Percentiles rank a stretch among this genome's conserved stretches.
These are phyloP conservation scores for Chenopodium suecicum DNA, from an alignment of 148 eudicot species.

Conservation along the genomic window DNA sequence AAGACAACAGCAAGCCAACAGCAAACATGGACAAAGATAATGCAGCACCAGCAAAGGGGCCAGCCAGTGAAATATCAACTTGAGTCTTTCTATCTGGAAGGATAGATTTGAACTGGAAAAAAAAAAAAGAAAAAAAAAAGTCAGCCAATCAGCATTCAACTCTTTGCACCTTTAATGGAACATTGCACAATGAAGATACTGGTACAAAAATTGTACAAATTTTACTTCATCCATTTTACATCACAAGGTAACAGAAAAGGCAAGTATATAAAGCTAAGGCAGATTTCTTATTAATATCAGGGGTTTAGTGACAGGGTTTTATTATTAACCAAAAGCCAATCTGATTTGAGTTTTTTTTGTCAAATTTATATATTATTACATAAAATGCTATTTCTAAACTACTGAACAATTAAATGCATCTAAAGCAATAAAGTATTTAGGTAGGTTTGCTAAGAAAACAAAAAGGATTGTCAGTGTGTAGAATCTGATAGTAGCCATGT, in stretches of 20 bases:
- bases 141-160: conserved; percentile 10
- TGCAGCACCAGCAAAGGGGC: conserved; percentile 91
- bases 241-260: not conserved
- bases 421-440: not conserved
- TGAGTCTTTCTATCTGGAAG: conserved; percentile 87
- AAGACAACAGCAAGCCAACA: conserved; percentile 85
- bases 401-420: not conserved
- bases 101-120: conserved; percentile 85
- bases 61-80: conserved; percentile 91
- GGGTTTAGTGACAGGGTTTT: too few relatives aligned
- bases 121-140: conserved; percentile 15
- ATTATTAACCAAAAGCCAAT: too few relatives aligned
- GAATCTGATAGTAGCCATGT: not conserved
- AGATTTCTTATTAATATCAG: not conserved
- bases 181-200: not conserved
- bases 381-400: not conserved
- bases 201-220: not conserved
- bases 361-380: too few relatives aligned
- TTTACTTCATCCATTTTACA: not conserved
- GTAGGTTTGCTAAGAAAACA: not conserved
- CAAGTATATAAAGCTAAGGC: not conserved
- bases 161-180: not conserved
- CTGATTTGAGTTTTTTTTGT: too few relatives aligned
- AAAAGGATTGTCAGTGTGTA: not conserved
- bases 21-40: conserved; percentile 83